Conservation (phyloP, 148 eudicot species). For the Mesembryanthemum crystallinum region DNA sequence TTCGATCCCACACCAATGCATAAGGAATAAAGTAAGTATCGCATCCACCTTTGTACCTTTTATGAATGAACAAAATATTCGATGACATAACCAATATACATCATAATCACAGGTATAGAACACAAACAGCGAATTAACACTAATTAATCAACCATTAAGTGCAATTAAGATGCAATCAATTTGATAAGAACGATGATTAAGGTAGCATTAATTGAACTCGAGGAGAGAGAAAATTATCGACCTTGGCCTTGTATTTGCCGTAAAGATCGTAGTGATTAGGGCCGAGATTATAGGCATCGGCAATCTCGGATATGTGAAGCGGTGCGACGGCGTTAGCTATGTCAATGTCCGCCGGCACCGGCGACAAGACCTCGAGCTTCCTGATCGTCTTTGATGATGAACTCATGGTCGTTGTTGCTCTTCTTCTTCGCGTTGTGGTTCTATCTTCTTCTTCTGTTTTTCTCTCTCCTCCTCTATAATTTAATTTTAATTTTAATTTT, state of each 20-base stretch:
- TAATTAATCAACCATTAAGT: too few relatives aligned
- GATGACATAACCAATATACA: too few relatives aligned
- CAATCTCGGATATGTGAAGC: slow-evolving; percentile 74
- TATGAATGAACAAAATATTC: too few relatives aligned
- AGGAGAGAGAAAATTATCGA: slow-evolving; percentile 14
- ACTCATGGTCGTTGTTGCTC: slow-evolving; percentile 22
- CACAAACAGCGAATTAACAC: too few relatives aligned
- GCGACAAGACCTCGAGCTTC: slow-evolving; percentile 61
- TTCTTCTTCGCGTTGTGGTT: too few relatives aligned
- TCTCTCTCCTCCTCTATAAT: background rate
- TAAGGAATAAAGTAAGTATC: too few relatives aligned
- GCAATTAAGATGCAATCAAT: background rate
- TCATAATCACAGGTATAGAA: too few relatives aligned
- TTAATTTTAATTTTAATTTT: background rate
- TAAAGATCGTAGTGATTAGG: slow-evolving; percentile 79
- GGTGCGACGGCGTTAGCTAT: slow-evolving; percentile 81
- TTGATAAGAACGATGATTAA: background rate
- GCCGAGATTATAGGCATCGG: slow-evolving; percentile 58
- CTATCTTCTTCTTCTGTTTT: background rate
- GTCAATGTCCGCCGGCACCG: slow-evolving; percentile 93
- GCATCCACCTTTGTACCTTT: too few relatives aligned
- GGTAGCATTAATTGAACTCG: background rate
- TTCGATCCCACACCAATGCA: too few relatives aligned
- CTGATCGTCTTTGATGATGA: slow-evolving; percentile 40
- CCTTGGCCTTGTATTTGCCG: slow-evolving; percentile 99